These are phyloP conservation scores for Trifolium repens DNA, from an alignment of 306 rosid genomes.

Conservation along the genomic window DNA sequence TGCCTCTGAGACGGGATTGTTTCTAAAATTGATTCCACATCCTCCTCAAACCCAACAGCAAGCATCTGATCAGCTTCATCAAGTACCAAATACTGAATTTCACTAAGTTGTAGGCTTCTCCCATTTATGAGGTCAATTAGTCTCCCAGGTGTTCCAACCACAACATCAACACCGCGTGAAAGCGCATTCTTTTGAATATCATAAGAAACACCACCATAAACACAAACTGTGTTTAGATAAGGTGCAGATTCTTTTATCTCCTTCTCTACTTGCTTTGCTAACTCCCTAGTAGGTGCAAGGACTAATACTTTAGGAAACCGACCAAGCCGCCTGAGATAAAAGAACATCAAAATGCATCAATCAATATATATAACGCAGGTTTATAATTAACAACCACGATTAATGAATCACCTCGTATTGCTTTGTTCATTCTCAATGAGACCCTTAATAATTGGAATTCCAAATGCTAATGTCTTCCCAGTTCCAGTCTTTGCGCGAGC, in stretches of 20 bases:
- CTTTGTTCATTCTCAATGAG: slow-evolving; percentile 64
- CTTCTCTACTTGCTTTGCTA: slow-evolving; percentile 95
- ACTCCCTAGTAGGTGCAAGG: slow-evolving; percentile 95
- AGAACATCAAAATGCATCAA: neutral
- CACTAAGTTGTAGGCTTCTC: slow-evolving; percentile 72
- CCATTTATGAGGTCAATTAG: slow-evolving; percentile 89
- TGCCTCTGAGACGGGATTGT: slow-evolving; percentile 77
- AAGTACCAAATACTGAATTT: slow-evolving; percentile 83
- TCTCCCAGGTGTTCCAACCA: slow-evolving; percentile 99
- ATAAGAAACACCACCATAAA: slow-evolving; percentile 95
- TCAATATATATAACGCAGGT: neutral
- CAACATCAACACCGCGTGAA: slow-evolving; percentile 95
- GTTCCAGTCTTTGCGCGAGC: slow-evolving; percentile 98
- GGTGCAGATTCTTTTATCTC: slow-evolving; percentile 98
- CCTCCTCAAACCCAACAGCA: slow-evolving; percentile 99
- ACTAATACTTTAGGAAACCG: slow-evolving; percentile 73
- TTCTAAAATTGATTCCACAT: slow-evolving; percentile 83
- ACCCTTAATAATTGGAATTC: slow-evolving; percentile 78
- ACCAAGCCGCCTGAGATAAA: slow-evolving; percentile 64
- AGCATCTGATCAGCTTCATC: slow-evolving; percentile 99
- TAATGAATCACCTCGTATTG: slow-evolving; percentile 51
- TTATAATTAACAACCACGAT: neutral
- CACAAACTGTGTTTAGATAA: slow-evolving; percentile 79
- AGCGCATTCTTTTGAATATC: slow-evolving; percentile 82
- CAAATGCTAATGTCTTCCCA: slow-evolving; percentile 93